phyloP scores from a whole-genome alignment of 768 basidiomycete species.

The Podaxis sp. region DNA sequence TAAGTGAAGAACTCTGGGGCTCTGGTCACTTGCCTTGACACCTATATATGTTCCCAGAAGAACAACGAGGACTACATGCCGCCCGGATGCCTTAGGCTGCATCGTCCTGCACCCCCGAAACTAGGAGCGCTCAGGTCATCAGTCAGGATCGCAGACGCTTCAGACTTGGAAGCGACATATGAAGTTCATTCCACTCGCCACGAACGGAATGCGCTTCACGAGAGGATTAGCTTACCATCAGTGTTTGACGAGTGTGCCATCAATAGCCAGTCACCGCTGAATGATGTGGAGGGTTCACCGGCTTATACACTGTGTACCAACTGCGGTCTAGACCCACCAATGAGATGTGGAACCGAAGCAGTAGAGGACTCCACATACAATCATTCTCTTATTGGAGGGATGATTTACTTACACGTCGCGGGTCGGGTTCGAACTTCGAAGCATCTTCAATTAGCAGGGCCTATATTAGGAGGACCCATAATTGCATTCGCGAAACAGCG shows the following conservation, averaged over 20 bases:
- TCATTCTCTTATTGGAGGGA: conserved; percentile 11
- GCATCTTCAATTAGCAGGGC: conserved; percentile 5
- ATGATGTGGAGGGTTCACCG: conserved; percentile 6
- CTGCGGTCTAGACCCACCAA: conserved; percentile 2
- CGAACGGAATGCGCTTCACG: conserved; percentile 1
- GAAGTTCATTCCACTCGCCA: conserved; percentile 5
- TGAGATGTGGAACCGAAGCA: not conserved
- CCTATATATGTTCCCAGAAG: conserved; percentile 10
- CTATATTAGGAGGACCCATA: conserved; percentile 6
- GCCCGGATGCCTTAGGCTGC: not conserved
- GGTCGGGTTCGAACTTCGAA: conserved; percentile 12
- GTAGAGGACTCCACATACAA: not conserved
- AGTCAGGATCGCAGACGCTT: conserved; percentile 7
- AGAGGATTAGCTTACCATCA: not conserved
- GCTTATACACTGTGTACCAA: not conserved
- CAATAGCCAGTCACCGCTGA: not conserved
- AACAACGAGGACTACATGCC: conserved; percentile 16
- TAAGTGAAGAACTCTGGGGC: conserved; percentile 1
- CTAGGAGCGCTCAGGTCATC: conserved; percentile 8
- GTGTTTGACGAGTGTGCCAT: not conserved
- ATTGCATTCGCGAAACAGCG: not conserved
- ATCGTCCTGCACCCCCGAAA: conserved; percentile 4
- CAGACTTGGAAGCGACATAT: conserved; percentile 9
- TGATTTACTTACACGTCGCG: conserved; percentile 7
- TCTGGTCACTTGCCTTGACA: not conserved